Conservation (phyloP, 257 asterid genomes). For the Fraxinus americana region DNA sequence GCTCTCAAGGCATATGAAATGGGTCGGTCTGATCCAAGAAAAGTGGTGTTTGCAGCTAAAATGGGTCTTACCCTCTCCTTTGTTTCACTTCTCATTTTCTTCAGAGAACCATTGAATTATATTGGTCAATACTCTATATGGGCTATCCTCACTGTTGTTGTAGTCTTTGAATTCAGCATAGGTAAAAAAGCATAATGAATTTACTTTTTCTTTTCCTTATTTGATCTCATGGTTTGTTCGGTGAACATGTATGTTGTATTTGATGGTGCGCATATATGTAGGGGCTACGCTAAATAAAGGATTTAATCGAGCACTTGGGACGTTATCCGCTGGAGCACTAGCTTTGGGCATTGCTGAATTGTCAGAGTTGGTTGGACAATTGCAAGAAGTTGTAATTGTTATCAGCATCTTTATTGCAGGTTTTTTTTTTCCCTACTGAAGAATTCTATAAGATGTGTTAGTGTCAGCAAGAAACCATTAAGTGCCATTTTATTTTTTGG, state of each 20-base stretch:
- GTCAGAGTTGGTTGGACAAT: conserved; percentile 53
- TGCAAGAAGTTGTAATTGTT: conserved; percentile 61
- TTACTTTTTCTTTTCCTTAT: neutral
- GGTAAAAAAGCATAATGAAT: neutral
- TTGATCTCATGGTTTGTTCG: neutral
- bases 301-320: conserved; percentile 86
- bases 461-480: neutral
- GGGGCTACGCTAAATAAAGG: conserved; percentile 95
- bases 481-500: conserved; percentile 14
- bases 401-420: conserved; percentile 82
- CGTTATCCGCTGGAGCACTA: conserved; percentile 86
- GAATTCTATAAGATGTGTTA: conserved; percentile 24
- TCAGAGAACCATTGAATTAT: conserved; percentile 43
- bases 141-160: conserved; percentile 48
- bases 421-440: conserved; percentile 19
- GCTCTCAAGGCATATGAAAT: conserved; percentile 32
- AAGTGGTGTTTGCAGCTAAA: conserved; percentile 46
- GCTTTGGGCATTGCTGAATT: conserved; percentile 75
- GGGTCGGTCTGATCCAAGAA: conserved; percentile 56
- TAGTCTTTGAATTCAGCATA: conserved; percentile 27
- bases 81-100: conserved; percentile 53
- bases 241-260: conserved; percentile 9
- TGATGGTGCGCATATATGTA: conserved; percentile 19
- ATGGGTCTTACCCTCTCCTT: conserved; percentile 49
- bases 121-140: conserved; percentile 46